phyloP scores from a whole-genome alignment of 352 stramenopile species.

The Hyaloperonospora arabidopsidis region DNA sequence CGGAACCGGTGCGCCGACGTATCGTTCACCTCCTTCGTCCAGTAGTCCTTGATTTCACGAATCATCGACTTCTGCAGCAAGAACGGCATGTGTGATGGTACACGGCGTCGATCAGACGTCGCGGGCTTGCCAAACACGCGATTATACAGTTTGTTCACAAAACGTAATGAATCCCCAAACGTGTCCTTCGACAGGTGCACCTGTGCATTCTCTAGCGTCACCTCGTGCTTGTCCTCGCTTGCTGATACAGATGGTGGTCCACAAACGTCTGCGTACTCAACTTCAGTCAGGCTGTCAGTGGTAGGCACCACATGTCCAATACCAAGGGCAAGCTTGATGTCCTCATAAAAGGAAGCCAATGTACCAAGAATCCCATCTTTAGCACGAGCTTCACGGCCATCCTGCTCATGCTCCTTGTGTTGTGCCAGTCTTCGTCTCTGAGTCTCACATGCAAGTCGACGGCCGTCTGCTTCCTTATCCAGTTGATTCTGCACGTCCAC shows the following conservation, averaged over 20 bases:
- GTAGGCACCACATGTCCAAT: conserved; percentile 35
- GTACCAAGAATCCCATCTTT: conserved; percentile 13
- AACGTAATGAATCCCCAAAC: conserved; percentile 87
- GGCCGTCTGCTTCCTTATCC: conserved; percentile 36
- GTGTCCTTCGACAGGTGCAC: conserved; percentile 81
- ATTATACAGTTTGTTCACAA: conserved; percentile 90
- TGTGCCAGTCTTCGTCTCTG: conserved; percentile 44
- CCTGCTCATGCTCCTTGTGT: conserved; percentile 23
- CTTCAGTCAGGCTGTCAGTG: conserved; percentile 44
- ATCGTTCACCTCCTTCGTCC: conserved; percentile 53
- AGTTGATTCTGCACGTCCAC: conserved; percentile 29
- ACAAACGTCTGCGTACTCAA: conserved; percentile 72
- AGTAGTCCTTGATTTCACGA: conserved; percentile 84
- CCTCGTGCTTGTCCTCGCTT: conserved; percentile 15
- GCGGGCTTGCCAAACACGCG: conserved; percentile 70
- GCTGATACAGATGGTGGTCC: conserved; percentile 9
- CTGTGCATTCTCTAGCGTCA: conserved; percentile 27
- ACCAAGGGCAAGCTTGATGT: conserved; percentile 30
- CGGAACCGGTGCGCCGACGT: conserved; percentile 88
- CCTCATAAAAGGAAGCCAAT: conserved; percentile 11
- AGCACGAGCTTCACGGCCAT: conserved; percentile 12
- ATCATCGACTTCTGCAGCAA: conserved; percentile 86
- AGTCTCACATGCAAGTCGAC: conserved; percentile 55
- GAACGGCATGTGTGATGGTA: conserved; percentile 93
- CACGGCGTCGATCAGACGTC: conserved; percentile 49